Conservation (phyloP, 306 rosid genomes). For the Cercis canadensis region DNA sequence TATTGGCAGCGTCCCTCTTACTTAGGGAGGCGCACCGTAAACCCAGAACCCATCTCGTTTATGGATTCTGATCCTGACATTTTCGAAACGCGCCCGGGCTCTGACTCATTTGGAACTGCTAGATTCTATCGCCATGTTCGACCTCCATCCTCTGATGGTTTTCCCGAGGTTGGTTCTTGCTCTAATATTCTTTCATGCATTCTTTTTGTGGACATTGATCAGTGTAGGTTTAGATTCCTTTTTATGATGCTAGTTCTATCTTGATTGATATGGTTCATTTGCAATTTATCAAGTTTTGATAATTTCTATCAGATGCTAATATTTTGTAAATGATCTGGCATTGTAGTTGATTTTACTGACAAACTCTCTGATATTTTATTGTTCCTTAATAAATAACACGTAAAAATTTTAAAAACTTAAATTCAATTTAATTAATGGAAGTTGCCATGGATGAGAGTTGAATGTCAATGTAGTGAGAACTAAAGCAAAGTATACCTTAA, state of each 20-base stretch:
- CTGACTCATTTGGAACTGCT: slow-evolving; percentile 57
- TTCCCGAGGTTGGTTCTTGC: slow-evolving; percentile 67
- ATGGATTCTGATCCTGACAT: slow-evolving; percentile 70
- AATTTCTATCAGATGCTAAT: not conserved
- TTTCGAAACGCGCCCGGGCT: slow-evolving; percentile 44
- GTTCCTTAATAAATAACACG: not conserved
- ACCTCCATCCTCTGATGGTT: slow-evolving; percentile 70
- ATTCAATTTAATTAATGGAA: not conserved
- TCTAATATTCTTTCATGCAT: slow-evolving; percentile 22
- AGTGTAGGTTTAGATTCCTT: too few species aligned
- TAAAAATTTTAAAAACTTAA: not conserved
- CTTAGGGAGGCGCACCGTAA: slow-evolving; percentile 62
- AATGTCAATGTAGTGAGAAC: too few species aligned
- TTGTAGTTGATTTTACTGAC: not conserved
- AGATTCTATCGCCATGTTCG: slow-evolving; percentile 67
- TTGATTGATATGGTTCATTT: too few species aligned
- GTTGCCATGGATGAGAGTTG: too few species aligned
- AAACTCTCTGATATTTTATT: too few species aligned
- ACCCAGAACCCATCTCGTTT: slow-evolving; percentile 59
- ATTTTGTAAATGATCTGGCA: not conserved
- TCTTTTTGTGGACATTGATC: not conserved
- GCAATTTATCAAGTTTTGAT: not conserved
- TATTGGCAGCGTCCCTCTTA: slow-evolving; percentile 69
- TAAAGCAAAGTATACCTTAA: too few species aligned
- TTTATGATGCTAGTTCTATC: not conserved